phyloP scores from a whole-genome alignment of 805 yeast species.

The Clavispora santaluciae region DNA sequence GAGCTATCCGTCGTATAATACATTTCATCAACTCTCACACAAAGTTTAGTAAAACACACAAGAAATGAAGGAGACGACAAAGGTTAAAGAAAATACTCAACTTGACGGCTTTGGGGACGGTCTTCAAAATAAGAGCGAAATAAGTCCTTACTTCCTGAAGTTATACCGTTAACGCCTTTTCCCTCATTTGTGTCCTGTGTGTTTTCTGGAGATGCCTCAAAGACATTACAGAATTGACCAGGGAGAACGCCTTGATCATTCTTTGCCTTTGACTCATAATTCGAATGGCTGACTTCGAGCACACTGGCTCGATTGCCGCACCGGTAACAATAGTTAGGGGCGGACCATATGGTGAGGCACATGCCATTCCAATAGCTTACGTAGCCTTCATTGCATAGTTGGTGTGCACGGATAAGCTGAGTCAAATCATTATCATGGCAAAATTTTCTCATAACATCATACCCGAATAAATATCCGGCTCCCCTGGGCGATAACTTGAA shows the following conservation, averaged over 20 bases:
- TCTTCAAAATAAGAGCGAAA: conserved; percentile 25
- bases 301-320: conserved; percentile 98
- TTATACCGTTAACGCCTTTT: conserved; percentile 34
- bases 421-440: conserved; percentile 70
- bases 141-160: conserved; percentile 15
- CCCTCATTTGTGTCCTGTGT: conserved; percentile 50
- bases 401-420: conserved; percentile 90
- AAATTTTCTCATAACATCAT: conserved; percentile 84
- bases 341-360: conserved; percentile 96
- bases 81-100: conserved; percentile 46
- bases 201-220: conserved; percentile 96
- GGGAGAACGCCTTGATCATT: conserved; percentile 27
- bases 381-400: conserved; percentile 92
- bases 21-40: background rate
- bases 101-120: conserved; percentile 33
- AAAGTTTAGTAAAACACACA: conserved; percentile 2
- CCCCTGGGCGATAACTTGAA: conserved; percentile 92
- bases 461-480: conserved; percentile 96
- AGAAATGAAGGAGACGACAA: conserved; percentile 3
- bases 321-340: conserved; percentile 95
- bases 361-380: conserved; percentile 87
- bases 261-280: conserved; percentile 29
- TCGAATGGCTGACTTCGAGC: conserved; percentile 64
- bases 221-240: conserved; percentile 80
- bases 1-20: background rate